phyloP scores from a whole-genome alignment of 495 filamentous ascomycete species.

The Neurospora sp. region DNA sequence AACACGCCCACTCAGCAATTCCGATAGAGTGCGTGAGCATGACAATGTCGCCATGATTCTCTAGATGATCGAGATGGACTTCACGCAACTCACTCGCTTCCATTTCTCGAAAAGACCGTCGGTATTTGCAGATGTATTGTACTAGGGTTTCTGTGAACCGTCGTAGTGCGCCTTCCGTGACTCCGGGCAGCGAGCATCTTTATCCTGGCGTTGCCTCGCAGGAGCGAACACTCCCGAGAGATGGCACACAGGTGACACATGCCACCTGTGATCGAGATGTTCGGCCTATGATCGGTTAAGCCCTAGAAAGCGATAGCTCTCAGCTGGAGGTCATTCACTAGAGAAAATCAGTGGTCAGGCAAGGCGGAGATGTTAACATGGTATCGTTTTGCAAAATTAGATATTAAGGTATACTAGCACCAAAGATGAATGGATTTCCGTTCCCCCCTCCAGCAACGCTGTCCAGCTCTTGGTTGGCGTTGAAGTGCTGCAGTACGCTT shows the following conservation, averaged over 20 bases:
- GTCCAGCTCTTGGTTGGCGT: slow-evolving; percentile 24
- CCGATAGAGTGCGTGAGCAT: not conserved
- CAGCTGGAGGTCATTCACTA: not conserved
- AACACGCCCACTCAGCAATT: not conserved
- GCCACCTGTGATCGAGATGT: not conserved
- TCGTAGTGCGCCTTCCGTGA: not conserved
- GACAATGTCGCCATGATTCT: not conserved
- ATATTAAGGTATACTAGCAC: not conserved
- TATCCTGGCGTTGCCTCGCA: not conserved
- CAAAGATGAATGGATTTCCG: not conserved
- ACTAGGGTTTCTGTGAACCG: not conserved
- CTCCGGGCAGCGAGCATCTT: not conserved
- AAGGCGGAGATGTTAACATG: not conserved
- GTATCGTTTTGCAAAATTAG: not conserved
- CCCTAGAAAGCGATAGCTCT: not conserved
- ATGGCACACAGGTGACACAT: not conserved
- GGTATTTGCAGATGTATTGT: not conserved
- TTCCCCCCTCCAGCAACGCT: slow-evolving; percentile 3
- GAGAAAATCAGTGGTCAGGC: not conserved
- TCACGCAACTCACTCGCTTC: not conserved
- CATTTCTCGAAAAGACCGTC: not conserved
- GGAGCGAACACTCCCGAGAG: not conserved
- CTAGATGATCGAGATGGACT: not conserved
- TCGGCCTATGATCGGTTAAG: not conserved
- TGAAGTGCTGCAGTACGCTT: not conserved